Base-by-base conservation (phyloP, 2,329 filamentous ascomycete genomes). In the Drechmeria coniospora region DNA sequence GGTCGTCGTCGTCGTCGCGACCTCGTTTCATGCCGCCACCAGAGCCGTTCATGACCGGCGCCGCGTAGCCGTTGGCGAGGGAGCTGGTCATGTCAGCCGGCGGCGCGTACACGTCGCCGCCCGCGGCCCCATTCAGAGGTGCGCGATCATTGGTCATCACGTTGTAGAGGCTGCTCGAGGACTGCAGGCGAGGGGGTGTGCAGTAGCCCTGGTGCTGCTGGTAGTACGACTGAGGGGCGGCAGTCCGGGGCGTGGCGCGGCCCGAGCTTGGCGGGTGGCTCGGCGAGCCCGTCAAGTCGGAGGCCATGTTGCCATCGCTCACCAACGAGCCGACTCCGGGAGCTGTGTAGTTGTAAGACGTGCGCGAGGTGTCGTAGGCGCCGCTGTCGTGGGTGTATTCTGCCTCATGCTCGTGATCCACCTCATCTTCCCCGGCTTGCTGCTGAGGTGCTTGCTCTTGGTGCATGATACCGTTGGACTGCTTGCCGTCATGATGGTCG, bases 381-480 rank as follows among this genome's bases (percentile, higher is more conserved):
- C 69, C 73, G 48, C 74, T 79, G 46, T 81, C 76, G 44, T 92
- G 84, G 14, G 86, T 84, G 55, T 93, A 94, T 54, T 93, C 84
- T 16, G 74, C 63, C 42, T 81, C 75, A 36, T 81, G 72, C 36
- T 87, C 77, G 34, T 79, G 68, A n/a, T 76, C 72, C 33, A 77
- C 67, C 24, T 77, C 72, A 28, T 79, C 74, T 19, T 80, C 77
- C 14, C 61, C 63, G 36, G 63, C 61, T 37, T 70, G 68, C 32
- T 52, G 63, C 38, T 70, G 67, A 31, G 51, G 49, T 16, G 54
- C 39, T 37, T 69, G 63, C 10, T 55, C 51, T 2, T 50, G 40
- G 38, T 69, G 63, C 41, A 80, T 65, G 43, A 79, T 67, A 33
- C 79, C 66, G 49, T 87, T 87, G 13, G 66, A 47, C 15, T 63